phyloP scores from a whole-genome alignment of 2,329 filamentous ascomycete genomes.

The Colletotrichum somersetense region DNA sequence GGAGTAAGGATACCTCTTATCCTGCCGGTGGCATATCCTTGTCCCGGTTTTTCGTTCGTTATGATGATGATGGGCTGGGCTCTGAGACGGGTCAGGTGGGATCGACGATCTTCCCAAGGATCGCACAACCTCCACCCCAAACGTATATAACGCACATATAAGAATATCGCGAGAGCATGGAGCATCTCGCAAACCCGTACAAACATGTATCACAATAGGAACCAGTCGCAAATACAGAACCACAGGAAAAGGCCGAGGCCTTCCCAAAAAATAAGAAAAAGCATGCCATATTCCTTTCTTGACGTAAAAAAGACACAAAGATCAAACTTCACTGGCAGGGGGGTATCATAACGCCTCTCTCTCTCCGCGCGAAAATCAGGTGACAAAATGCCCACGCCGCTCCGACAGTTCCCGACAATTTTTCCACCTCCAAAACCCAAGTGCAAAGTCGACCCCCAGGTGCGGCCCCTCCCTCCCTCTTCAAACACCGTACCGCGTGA shows the following conservation, averaged over 20 bases:
- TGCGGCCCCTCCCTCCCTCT: too few relatives aligned
- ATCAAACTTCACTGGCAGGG: background rate
- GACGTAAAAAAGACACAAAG: background rate
- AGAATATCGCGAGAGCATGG: background rate
- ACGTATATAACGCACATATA: background rate
- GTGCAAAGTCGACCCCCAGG: background rate
- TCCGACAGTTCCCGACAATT: background rate
- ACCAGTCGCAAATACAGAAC: background rate
- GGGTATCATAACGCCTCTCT: conserved; percentile 29
- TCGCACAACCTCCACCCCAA: background rate
- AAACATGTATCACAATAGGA: background rate
- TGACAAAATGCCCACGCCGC: background rate
- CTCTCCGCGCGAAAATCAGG: background rate
- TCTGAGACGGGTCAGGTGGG: background rate
- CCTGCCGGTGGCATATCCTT: background rate
- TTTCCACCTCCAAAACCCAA: background rate
- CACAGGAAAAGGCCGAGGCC: background rate
- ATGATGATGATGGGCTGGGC: background rate
- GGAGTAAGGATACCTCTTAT: background rate
- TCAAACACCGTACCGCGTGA: conserved; percentile 71
- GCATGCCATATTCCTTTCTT: background rate
- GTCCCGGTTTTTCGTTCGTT: background rate
- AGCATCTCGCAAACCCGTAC: conserved; percentile 6
- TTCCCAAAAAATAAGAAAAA: background rate
- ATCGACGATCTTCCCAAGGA: background rate